These are phyloP conservation scores for Fistulifera pelliculosa DNA, from an alignment of 108 stramenopile genomes.

Conservation along the genomic window DNA sequence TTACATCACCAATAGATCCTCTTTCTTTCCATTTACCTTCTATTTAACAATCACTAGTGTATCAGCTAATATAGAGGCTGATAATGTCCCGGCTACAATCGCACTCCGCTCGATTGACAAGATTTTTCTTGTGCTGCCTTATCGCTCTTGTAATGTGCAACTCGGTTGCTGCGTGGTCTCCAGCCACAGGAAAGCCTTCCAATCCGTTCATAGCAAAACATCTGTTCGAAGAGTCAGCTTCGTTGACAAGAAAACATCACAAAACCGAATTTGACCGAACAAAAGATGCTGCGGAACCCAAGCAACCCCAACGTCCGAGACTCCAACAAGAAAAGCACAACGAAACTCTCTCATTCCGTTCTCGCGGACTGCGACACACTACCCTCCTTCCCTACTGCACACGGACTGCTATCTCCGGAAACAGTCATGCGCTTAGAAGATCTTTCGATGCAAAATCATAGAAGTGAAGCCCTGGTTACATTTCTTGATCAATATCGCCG, in stretches of 20 bases:
- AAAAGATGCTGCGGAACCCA: constrained; percentile 24
- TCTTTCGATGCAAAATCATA: constrained; percentile 9
- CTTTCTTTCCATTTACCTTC: no score
- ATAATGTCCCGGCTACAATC: no score
- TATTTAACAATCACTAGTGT: no score
- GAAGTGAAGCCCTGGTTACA: constrained; percentile 18
- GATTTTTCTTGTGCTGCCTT: no score
- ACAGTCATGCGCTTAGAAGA: constrained; percentile 65
- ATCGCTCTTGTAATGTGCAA: no score
- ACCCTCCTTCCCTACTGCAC: constrained; percentile 54
- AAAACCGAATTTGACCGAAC: constrained; percentile 12
- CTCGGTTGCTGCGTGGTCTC: no score
- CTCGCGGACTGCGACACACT: constrained; percentile 51
- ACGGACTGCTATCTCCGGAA: constrained; percentile 72
- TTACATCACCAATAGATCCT: no score
- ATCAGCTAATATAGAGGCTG: no score
- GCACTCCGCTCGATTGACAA: no score
- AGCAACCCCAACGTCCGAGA: constrained; percentile 1
- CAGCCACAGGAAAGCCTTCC: no score
- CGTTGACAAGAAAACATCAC: constrained; percentile 7
- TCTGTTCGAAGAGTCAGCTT: no score
- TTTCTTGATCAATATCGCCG: constrained; percentile 53
- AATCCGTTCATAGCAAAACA: no score
- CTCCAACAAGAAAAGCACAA: background rate
- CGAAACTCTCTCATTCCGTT: constrained; percentile 33